Percentiles rank a stretch among this genome's conserved stretches.
phyloP scores from a whole-genome alignment of 1,284 basidiomycete species.

The Ustilago vetiveriae region DNA sequence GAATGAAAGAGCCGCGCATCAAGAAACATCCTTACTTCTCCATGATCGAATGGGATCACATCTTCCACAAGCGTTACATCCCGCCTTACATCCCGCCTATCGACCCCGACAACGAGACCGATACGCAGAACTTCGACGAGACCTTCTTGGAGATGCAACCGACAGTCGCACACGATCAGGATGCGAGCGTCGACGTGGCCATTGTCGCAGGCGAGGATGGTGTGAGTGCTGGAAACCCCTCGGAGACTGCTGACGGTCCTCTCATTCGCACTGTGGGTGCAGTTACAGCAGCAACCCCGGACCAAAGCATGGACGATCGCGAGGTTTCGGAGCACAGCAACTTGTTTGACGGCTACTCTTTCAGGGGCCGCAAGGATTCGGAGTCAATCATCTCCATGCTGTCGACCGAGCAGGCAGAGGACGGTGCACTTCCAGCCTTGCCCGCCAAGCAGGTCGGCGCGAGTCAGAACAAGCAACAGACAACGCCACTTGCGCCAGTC shows the following conservation, averaged over 20 bases:
- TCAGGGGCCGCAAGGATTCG: constrained; percentile 59
- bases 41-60: constrained; percentile 94
- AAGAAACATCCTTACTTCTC: constrained; percentile 95
- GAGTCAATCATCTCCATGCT: constrained; percentile 52
- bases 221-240: constrained; percentile 5
- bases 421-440: constrained; percentile 9
- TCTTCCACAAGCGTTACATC: constrained; percentile 92
- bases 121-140: constrained; percentile 97
- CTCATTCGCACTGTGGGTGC: constrained; percentile 1
- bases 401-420: constrained; percentile 26
- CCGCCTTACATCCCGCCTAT: constrained; percentile 97
- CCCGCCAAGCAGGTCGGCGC: constrained; percentile 13
- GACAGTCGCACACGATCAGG: constrained; percentile 46
- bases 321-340: constrained; percentile 32
- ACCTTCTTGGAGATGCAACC: constrained; percentile 85
- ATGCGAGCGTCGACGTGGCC: constrained; percentile 23
- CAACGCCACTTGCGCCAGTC: neutral
- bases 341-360: constrained; percentile 63
- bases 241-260: constrained; percentile 21
- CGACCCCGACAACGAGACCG: constrained; percentile 88
- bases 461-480: neutral
- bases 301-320: constrained; percentile 42
- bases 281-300: constrained; percentile 16
- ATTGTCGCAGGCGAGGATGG: constrained; percentile 10
- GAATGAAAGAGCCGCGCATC: constrained; percentile 90